Conservation (phyloP, 306 rosid species). For the Betula pendula region DNA sequence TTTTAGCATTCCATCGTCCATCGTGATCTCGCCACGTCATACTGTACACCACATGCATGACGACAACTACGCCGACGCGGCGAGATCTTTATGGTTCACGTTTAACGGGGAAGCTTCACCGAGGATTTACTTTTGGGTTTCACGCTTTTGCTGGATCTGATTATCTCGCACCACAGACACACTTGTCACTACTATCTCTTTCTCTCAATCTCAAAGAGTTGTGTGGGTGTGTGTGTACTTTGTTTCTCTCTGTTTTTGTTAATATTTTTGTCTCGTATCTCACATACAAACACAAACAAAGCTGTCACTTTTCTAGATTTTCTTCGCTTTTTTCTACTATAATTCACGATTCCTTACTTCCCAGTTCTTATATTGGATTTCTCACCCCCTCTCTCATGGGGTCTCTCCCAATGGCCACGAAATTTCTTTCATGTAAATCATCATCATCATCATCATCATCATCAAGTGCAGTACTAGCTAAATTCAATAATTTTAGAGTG, state of each 20-base stretch:
- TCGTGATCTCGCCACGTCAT: background rate
- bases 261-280: background rate
- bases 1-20: background rate
- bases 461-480: background rate
- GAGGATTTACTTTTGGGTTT: background rate
- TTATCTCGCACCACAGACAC: background rate
- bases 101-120: background rate
- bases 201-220: background rate
- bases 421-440: slow-evolving; percentile 28
- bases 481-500: background rate
- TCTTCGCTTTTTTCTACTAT: slow-evolving; percentile 12
- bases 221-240: slow-evolving; percentile 10
- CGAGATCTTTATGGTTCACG: fast-evolving
- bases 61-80: background rate
- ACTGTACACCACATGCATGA: background rate
- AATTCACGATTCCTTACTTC: slow-evolving; percentile 45
- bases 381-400: slow-evolving; percentile 40
- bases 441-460: slow-evolving; percentile 9
- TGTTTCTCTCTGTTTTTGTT: too few species aligned
- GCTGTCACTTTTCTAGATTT: slow-evolving; percentile 1
- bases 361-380: slow-evolving; percentile 9
- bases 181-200: slow-evolving; percentile 16
- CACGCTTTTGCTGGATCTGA: slow-evolving; percentile 49
- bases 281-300: background rate
- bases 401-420: slow-evolving; percentile 38